Conservation (phyloP, 1,284 basidiomycete genomes). For the Papiliotrema laurentii region DNA sequence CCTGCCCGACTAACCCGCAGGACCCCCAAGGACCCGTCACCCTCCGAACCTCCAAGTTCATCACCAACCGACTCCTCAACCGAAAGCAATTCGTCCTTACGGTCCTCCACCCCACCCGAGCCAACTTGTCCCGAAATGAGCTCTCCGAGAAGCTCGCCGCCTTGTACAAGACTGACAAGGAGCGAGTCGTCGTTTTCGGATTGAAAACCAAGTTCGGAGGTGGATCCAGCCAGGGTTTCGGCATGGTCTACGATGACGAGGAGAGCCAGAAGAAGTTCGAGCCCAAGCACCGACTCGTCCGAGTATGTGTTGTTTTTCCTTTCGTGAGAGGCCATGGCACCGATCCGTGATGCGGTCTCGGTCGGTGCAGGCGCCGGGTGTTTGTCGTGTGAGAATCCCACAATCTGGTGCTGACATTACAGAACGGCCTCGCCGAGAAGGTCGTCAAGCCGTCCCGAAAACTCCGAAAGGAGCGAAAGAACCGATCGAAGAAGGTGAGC, state of each 20-base stretch:
- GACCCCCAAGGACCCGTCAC: slow-evolving; percentile 89
- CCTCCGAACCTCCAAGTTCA: slow-evolving; percentile 98
- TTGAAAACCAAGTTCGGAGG: slow-evolving; percentile 96
- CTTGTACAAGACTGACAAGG: slow-evolving; percentile 60
- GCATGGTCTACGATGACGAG: slow-evolving; percentile 96
- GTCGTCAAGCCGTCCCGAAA: slow-evolving; percentile 91
- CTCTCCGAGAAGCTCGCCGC: slow-evolving; percentile 86
- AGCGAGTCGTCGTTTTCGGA: slow-evolving; percentile 60
- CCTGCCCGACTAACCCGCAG: slow-evolving; percentile 14
- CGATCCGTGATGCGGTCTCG: slow-evolving; percentile 5
- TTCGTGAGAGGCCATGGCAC: not conserved
- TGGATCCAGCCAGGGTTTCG: slow-evolving; percentile 95
- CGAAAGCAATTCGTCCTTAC: slow-evolving; percentile 85
- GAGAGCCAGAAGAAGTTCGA: slow-evolving; percentile 93
- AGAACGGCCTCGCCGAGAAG: slow-evolving; percentile 82
- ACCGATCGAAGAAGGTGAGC: slow-evolving; percentile 91
- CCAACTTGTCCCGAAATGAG: slow-evolving; percentile 92
- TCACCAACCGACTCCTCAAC: slow-evolving; percentile 96
- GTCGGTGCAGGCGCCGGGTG: slow-evolving; percentile 3
- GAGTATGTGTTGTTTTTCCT: slow-evolving; percentile 58
- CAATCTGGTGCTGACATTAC: slow-evolving; percentile 14
- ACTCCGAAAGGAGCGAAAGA: slow-evolving; percentile 99
- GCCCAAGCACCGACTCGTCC: slow-evolving; percentile 90
- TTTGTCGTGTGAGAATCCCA: too few species aligned
- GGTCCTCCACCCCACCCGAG: slow-evolving; percentile 89